A percentile compares a stretch with the other conserved stretches of the same genome.
Conservation (phyloP, 129 eudicot species). For the Smallanthus sonchifolius region DNA sequence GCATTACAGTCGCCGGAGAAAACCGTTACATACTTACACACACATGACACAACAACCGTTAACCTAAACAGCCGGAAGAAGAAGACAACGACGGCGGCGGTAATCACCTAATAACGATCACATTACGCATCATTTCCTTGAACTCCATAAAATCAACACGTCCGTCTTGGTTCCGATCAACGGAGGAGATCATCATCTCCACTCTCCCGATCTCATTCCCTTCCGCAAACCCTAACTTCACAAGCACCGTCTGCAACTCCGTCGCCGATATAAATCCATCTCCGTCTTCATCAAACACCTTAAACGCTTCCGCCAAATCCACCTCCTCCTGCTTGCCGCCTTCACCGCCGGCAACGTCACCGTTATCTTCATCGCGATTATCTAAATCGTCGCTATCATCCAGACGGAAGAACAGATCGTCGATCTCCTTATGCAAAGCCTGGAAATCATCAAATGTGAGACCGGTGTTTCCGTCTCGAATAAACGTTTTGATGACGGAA, state of each 20-base stretch:
- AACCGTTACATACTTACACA: neutral
- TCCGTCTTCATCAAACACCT: conserved; percentile 82
- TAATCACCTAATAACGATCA: conserved; percentile 31
- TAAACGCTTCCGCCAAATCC: conserved; percentile 71
- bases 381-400: conserved; percentile 15
- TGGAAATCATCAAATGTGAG: conserved; percentile 63
- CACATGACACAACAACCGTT: conserved; percentile 7
- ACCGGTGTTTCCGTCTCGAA: conserved; percentile 54
- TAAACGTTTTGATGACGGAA: conserved; percentile 41
- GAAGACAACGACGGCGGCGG: neutral
- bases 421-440: conserved; percentile 53
- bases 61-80: neutral
- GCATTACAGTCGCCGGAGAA: conserved; percentile 10
- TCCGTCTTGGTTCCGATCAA: conserved; percentile 66
- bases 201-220: conserved; percentile 53
- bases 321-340: conserved; percentile 42
- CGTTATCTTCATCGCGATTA: neutral
- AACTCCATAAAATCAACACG: conserved; percentile 73
- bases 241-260: conserved; percentile 63
- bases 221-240: conserved; percentile 62
- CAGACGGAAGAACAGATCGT: conserved; percentile 46
- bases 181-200: conserved; percentile 73
- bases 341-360: neutral
- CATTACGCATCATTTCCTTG: conserved; percentile 82
- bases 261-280: conserved; percentile 73